Base-by-base conservation (phyloP, 2,329 filamentous ascomycete genomes). In the Microcyclospora pomicola region DNA sequence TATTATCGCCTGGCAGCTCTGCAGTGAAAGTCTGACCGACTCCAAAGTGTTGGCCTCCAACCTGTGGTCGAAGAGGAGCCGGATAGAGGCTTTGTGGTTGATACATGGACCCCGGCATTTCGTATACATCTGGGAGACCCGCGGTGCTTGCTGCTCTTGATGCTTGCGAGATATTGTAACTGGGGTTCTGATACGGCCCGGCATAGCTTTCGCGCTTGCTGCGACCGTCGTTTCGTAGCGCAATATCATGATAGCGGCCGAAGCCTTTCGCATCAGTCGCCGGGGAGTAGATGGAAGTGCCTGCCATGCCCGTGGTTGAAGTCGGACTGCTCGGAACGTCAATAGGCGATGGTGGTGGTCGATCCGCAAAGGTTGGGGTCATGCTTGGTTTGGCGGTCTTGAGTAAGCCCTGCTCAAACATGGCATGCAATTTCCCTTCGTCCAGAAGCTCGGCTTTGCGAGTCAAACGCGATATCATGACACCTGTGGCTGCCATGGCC, bases 371-470 rank as follows among this genome's bases (percentile, higher is more conserved):
- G n/a, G 45, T 42, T 7, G 41, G 35, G 2, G 37, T 33, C 13
- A 27, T 60, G 29, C 60, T 63, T 2, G 67, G 66, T 46, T 70
- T 71, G 43, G 73, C 54, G 0, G 76, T 81, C 59, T 66, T 74
- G 42, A 81, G 63, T 49, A 64, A 71, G 34, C 77, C 77, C 43
- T 77, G 64, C 48, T 79, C 69, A 51, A 80, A 73, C 75, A 82
- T 80, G 39, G 73, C 77, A 31, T 73, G 71, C 35, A 82, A 62
- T 13, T 73, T 66, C 12, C 78, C 78, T 5, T 76, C 65, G 48
- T 82, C 78, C 30, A 82, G 63, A 15, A 82, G 62, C 56, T 57
- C 54, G 10, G 78, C 78, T 63, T 82, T 82, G 51, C 80, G 79
- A 51, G 81, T 74, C 53, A 83, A 71, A 35, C 78, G 69, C 37